Evolutionary conservation across 1,284 basidiomycete genomes (phyloP).

Genomic region (Irpex sp.): DNA sequence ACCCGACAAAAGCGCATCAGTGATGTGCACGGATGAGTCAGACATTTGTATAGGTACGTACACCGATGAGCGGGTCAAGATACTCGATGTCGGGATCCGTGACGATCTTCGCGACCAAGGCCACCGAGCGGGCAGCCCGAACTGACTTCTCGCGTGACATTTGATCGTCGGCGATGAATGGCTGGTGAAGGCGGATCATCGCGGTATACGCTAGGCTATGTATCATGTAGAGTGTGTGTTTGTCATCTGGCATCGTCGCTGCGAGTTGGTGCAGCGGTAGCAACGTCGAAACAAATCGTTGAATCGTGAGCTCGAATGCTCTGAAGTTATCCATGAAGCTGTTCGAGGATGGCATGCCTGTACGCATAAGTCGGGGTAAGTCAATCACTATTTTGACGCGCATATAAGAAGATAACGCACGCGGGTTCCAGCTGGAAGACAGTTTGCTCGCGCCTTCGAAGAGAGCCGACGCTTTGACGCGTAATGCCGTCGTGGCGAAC

Average conservation of each 20-base stretch:
- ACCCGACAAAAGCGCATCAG: constrained; percentile 7
- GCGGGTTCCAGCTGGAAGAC: constrained; percentile 54
- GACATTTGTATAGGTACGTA: constrained; percentile 33
- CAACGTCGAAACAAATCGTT: constrained; percentile 57
- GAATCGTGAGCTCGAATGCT: constrained; percentile 57
- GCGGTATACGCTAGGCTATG: constrained; percentile 67
- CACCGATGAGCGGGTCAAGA: constrained; percentile 71
- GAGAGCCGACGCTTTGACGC: constrained; percentile 72
- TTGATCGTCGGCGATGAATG: constrained; percentile 56
- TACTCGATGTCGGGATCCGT: constrained; percentile 61
- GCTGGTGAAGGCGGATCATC: constrained; percentile 62
- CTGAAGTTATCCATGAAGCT: constrained; percentile 55
- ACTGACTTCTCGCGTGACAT: constrained; percentile 65
- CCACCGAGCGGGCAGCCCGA: constrained; percentile 53
- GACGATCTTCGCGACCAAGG: constrained; percentile 57
- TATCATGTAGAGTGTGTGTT: constrained; percentile 51
- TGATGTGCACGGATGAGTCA: background rate
- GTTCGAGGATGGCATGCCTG: constrained; percentile 41
- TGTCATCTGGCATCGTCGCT: constrained; percentile 52
- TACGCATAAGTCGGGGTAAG: constrained; percentile 15
- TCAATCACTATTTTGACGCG: constrained; percentile 9
- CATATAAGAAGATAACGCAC: constrained; percentile 34
- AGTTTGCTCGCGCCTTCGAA: constrained; percentile 63
- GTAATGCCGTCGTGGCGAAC: constrained; percentile 59
- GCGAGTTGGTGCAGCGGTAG: constrained; percentile 64